phyloP scores from a whole-genome alignment of 495 filamentous ascomycete genomes.

The Diplogelasinospora grovesii region DNA sequence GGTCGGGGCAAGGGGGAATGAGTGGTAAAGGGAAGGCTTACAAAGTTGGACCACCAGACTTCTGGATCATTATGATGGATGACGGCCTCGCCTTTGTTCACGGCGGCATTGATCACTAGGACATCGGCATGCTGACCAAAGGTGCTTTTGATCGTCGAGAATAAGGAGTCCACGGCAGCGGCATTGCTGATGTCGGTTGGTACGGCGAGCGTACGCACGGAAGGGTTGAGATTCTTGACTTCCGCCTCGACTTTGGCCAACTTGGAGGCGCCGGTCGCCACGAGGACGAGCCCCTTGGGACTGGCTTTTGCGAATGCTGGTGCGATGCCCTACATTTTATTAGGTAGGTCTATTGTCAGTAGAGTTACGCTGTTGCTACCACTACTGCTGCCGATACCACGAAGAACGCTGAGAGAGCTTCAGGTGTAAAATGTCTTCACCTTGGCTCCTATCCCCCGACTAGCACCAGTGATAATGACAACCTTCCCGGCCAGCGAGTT shows the following conservation, averaged over 20 bases:
- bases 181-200: slow-evolving; percentile 26
- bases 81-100: slow-evolving; percentile 7
- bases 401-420: too few species aligned
- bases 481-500: slow-evolving; percentile 35
- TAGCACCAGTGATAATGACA: slow-evolving; percentile 40
- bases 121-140: slow-evolving; percentile 38
- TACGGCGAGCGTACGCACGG: slow-evolving; percentile 26
- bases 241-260: slow-evolving; percentile 26
- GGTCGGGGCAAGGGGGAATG: neutral
- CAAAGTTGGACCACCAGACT: slow-evolving; percentile 31
- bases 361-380: too few species aligned
- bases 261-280: slow-evolving; percentile 25
- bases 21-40: too few species aligned
- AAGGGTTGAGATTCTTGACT: slow-evolving; percentile 22
- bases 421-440: too few species aligned
- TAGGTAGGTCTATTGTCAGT: too few species aligned
- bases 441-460: slow-evolving; percentile 36
- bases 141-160: slow-evolving; percentile 27
- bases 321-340: slow-evolving; percentile 29
- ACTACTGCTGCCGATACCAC: too few species aligned
- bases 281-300: slow-evolving; percentile 35
- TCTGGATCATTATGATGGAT: slow-evolving; percentile 22
- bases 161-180: slow-evolving; percentile 25
- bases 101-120: slow-evolving; percentile 40
- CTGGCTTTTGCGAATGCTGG: slow-evolving; percentile 35